Evolutionary conservation across 495 filamentous ascomycete genomes (phyloP), one percentile per base, ranked within the genome.

Genomic region (Aspergillus taichungensis): DNA sequence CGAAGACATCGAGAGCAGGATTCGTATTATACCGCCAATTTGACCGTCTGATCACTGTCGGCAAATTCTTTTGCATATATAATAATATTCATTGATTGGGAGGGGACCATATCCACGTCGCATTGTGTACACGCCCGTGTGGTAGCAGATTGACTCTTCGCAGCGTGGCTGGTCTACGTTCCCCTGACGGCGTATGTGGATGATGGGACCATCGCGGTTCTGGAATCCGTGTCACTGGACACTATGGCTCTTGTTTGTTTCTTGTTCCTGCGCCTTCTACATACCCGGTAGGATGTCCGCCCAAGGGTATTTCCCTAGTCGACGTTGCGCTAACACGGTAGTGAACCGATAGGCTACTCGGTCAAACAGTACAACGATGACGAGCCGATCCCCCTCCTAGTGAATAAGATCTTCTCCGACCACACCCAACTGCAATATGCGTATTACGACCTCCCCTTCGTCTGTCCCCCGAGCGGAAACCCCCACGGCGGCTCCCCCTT

Each of bases 371-470:
- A 95, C 61, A 73, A 75, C 41, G 82, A 91, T 46, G 74, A 78
- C 60, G 85, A 95, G 53, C 69, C 82, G 5, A 88, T 95, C 27
- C 88, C 88, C 0, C 74, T 96, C 6, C 78, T 89, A n/a, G 87
- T 92, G 43, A 96, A 96, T 68, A 95, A 96, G 64, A 84, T 94
- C 55, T 94, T 90, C 67, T 94, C 88, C 49, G 89, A 94, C 67
- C 81, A 87, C 51, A 91, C 88, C 0, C 85, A 95, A 61, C 69
- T 96, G 7, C 88, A 94, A 64, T 96, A 88, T 77, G 89, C 90
- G 51, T 95, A 91, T 70, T 89, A 83, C 56, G 87, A 94, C 54
- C 82, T 94, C 8, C 88, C 90, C 14, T 95, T 96, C 60, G 86
- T 94, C 42, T 94, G 87, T 54, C 88, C 85, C 7, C 87, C 85